Evolutionary conservation across 1,139 yeast species (phyloP), one percentile per base, ranked within the genome.

Genomic region (Geotrichum cucujoidarum): DNA sequence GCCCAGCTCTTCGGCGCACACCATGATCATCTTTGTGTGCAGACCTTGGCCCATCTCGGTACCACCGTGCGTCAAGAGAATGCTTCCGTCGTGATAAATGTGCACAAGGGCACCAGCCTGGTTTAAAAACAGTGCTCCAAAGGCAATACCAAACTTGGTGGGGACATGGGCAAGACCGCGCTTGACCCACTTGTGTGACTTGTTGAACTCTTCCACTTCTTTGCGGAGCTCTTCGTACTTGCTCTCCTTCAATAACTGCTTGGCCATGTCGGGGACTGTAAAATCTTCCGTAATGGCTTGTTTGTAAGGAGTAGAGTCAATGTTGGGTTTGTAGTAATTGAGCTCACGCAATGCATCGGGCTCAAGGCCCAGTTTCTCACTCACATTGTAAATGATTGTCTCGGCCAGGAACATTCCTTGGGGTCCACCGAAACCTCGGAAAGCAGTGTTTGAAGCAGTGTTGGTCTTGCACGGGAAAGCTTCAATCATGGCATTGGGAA

Each of bases 1-100:
- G 3, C 62, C 62, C 29, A 72, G 61, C 52, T 68, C 74, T 43
- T 68, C 61, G 1, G 76, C 76, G 24, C 70, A 68, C 32, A 72
- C 57, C 73, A 70, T 71, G 11, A 67, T 64, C 75, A 72, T 71
- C 54, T 72, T 73, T n/a, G 76, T 72, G 47, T 68, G 66, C 39
- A 72, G 56, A n/a, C 76, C 76, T 54, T 72, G 76, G 21, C 76
- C 76, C 66, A 72, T 72, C 52, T 72, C 76, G n/a, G 72, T 72
- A 45, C 76, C 76, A 40, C 76, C 76, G 41, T 72, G 75, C 7
- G 75, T 61, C 17, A 72, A 58, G 25, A 72, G 56, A 20, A 72
- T 62, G 18, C 74, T 69, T 1, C 76, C 76, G 55, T 72, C 76
- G 40, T 68, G 69, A 53, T 72, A 72, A 38, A 72, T 70, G 49